Percentiles rank a stretch among this genome's conserved stretches.
Evolutionary conservation across 768 basidiomycete species (phyloP).

Genomic region (Termitomyces sp.): DNA sequence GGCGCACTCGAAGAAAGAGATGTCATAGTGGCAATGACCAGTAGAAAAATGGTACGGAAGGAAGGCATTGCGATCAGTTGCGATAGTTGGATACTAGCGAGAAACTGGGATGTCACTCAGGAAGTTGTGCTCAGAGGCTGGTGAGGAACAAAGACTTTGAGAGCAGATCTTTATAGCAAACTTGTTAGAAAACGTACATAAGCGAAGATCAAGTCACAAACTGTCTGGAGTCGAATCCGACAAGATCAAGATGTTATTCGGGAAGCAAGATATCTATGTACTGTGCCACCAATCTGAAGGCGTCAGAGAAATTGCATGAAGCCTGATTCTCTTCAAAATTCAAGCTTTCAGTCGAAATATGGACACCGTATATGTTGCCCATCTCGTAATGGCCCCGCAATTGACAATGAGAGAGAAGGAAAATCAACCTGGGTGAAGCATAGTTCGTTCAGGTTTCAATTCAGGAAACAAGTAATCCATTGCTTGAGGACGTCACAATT

Average conservation of each 20-base stretch:
- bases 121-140: not conserved
- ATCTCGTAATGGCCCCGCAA: not conserved
- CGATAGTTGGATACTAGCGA: not conserved
- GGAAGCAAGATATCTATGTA: no score
- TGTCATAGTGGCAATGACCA: not conserved
- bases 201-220: not conserved
- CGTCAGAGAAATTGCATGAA: not conserved
- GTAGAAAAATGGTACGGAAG: not conserved
- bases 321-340: not conserved
- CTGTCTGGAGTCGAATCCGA: no score
- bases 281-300: not conserved
- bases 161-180: not conserved
- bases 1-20: not conserved
- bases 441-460: not conserved
- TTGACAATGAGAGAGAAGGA: not conserved
- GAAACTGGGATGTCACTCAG: not conserved
- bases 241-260: no score
- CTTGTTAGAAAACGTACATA: not conserved
- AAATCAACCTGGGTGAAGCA: not conserved
- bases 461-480: not conserved
- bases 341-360: not conserved
- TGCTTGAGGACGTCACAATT: not conserved
- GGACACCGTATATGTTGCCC: not conserved
- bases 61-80: not conserved
- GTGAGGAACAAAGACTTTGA: not conserved